These are phyloP conservation scores for Solanum hybrid DNA, from an alignment of 305 asterid species.

Conservation along the genomic window DNA sequence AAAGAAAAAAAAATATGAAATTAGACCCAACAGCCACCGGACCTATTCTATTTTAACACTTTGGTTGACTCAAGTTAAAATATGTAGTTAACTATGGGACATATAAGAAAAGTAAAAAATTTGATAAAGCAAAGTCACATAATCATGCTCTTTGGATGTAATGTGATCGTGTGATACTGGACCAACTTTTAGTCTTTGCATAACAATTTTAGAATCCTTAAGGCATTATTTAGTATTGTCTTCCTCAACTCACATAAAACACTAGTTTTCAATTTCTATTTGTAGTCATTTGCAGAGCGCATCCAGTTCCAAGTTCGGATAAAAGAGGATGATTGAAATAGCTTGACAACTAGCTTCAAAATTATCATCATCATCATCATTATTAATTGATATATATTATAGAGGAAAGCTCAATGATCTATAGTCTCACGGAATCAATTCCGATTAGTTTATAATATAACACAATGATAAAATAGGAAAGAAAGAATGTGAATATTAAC, in stretches of 20 bases:
- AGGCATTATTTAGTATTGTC: not conserved
- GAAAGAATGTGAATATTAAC: not conserved
- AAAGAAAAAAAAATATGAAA: too few species aligned
- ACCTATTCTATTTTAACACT: too few species aligned
- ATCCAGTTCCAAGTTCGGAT: not conserved
- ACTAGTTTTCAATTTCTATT: not conserved
- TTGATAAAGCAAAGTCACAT: not conserved
- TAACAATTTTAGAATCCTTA: not conserved
- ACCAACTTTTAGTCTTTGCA: not conserved
- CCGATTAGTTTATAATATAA: not conserved
- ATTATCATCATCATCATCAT: not conserved
- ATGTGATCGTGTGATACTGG: not conserved
- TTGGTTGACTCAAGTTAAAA: not conserved
- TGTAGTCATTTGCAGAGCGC: not conserved
- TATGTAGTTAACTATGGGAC: not conserved
- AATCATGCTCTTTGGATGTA: not conserved
- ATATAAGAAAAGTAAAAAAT: not conserved
- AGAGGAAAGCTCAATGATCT: not conserved
- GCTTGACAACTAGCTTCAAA: not conserved
- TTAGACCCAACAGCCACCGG: too few species aligned
- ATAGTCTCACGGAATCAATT: not conserved
- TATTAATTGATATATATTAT: not conserved
- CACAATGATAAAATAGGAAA: not conserved
- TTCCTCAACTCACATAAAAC: not conserved
- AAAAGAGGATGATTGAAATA: not conserved